These are phyloP conservation scores for Backusella tarrabulga DNA, from an alignment of 192 early-diverging fungal species.

Conservation along the genomic window DNA sequence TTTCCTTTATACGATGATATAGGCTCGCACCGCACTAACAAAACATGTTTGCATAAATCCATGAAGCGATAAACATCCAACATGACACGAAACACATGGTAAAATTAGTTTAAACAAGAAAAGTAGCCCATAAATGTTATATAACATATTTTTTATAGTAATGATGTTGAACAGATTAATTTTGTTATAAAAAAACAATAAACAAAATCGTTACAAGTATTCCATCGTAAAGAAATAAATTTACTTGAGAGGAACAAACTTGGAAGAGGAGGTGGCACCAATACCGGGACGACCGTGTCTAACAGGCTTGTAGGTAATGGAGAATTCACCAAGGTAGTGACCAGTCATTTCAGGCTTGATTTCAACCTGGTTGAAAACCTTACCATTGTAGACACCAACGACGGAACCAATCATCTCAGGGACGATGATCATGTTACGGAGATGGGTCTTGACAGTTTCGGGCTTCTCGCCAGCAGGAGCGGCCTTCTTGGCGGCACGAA, in stretches of 20 bases:
- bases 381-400: conserved; percentile 98
- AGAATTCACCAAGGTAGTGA: conserved; percentile 37
- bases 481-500: conserved; percentile 96
- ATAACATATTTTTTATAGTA: neutral
- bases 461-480: conserved; percentile 90
- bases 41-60: too few species aligned
- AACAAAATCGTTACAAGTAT: neutral
- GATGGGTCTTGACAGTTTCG: conserved; percentile 95
- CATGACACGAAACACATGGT: neutral
- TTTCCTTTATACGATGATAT: too few species aligned
- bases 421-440: conserved; percentile 99
- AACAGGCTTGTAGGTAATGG: conserved; percentile 98
- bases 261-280: conserved; percentile 96
- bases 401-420: conserved; percentile 99
- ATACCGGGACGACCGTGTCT: conserved; percentile 99
- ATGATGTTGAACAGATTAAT: neutral
- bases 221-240: conserved; percentile 6
- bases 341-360: conserved; percentile 64
- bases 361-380: conserved; percentile 99
- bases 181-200: neutral
- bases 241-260: conserved; percentile 91
- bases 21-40: neutral
- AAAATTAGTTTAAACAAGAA: neutral
- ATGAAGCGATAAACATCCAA: neutral
- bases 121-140: neutral